These are phyloP conservation scores for Helichrysum umbraculigerum DNA, from an alignment of 129 eudicot genomes.

Conservation along the genomic window DNA sequence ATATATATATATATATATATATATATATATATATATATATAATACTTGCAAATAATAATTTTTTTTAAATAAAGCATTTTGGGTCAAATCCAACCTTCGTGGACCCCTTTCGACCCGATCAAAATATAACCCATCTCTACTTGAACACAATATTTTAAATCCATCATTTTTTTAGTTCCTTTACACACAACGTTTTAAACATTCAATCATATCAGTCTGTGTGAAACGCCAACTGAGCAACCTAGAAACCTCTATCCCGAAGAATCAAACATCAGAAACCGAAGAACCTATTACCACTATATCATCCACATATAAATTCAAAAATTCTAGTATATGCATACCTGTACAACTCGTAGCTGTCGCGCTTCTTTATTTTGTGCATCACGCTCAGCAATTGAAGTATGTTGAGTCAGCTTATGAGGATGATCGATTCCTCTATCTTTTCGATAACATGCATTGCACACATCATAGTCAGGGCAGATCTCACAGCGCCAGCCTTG, in stretches of 20 bases:
- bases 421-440: conserved; percentile 85
- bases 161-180: not conserved
- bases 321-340: conserved; percentile 17
- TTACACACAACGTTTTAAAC: not conserved
- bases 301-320: not conserved
- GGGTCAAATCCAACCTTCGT: not conserved
- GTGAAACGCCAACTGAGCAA: not conserved
- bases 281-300: not conserved
- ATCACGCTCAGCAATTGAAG: conserved; percentile 83
- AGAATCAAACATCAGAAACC: not conserved
- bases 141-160: no score
- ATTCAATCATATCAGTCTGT: not conserved
- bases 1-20: no score
- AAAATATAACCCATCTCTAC: not conserved
- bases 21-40: no score
- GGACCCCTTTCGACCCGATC: not conserved
- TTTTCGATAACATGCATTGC: conserved; percentile 77
- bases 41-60: not conserved
- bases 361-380: conserved; percentile 97
- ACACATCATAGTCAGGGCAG: conserved; percentile 90
- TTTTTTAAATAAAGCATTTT: not conserved
- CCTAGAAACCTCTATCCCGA: not conserved
- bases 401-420: conserved; percentile 78
- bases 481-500: conserved; percentile 99
- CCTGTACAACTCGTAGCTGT: conserved; percentile 81